Conservation (phyloP, 441 rosid genomes). For the Syzygium malaccense region DNA sequence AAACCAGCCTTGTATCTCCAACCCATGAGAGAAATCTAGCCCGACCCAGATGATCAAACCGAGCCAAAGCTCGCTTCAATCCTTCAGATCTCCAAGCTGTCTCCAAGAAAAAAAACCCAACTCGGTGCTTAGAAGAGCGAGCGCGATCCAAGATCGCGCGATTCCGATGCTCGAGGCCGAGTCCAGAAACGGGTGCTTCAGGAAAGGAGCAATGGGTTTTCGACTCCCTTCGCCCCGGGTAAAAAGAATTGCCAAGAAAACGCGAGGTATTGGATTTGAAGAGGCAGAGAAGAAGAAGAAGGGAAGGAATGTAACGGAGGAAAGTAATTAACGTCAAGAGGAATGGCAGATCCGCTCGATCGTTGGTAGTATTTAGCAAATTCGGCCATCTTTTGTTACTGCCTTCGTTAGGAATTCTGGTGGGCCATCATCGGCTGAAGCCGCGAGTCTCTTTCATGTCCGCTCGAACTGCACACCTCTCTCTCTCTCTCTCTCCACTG, state of each 20-base stretch:
- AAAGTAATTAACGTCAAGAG: background rate
- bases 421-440: background rate
- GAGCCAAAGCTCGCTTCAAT: conserved; percentile 2
- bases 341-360: background rate
- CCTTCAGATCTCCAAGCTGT: background rate
- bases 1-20: conserved; percentile 89
- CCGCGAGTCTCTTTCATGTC: background rate
- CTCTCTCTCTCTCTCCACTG: background rate
- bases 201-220: background rate
- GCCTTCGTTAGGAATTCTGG: background rate
- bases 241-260: background rate
- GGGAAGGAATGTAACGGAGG: background rate
- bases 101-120: background rate
- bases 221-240: background rate
- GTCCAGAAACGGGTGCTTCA: background rate
- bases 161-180: background rate
- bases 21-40: conserved; percentile 35
- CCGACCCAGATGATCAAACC: conserved; percentile 7
- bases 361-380: background rate
- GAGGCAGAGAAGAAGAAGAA: background rate
- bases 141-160: background rate
- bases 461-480: background rate
- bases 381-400: background rate
- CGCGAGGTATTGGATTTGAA: background rate
- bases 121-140: background rate